These are phyloP conservation scores for Pontederia crassipes DNA, from an alignment of 176 grass and related monocot genomes.

Conservation along the genomic window DNA sequence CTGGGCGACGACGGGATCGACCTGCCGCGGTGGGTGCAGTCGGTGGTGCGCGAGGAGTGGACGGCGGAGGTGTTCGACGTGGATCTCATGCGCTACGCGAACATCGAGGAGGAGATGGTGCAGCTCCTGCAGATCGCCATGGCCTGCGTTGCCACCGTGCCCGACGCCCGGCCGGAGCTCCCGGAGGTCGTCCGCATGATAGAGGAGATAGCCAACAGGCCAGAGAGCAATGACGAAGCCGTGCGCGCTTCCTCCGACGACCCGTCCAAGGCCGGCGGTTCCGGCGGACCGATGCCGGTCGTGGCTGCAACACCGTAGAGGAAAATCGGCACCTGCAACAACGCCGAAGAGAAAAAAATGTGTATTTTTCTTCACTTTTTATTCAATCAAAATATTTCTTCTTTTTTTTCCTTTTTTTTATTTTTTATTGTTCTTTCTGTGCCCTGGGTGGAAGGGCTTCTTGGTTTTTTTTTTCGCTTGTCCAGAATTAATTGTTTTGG, in stretches of 20 bases:
- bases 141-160: slow-evolving; percentile 52
- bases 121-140: slow-evolving; percentile 81
- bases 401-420: too few species aligned
- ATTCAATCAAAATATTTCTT: too few species aligned
- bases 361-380: too few species aligned
- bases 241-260: slow-evolving; percentile 38
- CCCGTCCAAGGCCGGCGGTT: slow-evolving; percentile 28
- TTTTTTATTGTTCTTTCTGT: too few species aligned
- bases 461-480: too few species aligned
- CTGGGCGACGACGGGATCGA: slow-evolving; percentile 74
- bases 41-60: slow-evolving; percentile 94
- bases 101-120: slow-evolving; percentile 90
- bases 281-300: slow-evolving; percentile 47
- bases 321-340: background rate
- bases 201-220: slow-evolving; percentile 42
- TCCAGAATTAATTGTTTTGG: too few species aligned
- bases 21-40: slow-evolving; percentile 82
- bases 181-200: slow-evolving; percentile 51
- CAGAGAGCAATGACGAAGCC: slow-evolving; percentile 41
- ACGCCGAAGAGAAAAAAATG: too few species aligned
- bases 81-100: slow-evolving; percentile 41
- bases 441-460: too few species aligned
- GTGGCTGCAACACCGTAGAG: slow-evolving; percentile 42
- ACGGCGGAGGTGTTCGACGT: slow-evolving; percentile 89
- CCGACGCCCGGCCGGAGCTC: slow-evolving; percentile 49